These are phyloP conservation scores for Desmodesmus armatus DNA, from an alignment of 139 green algal species.

Conservation along the genomic window DNA sequence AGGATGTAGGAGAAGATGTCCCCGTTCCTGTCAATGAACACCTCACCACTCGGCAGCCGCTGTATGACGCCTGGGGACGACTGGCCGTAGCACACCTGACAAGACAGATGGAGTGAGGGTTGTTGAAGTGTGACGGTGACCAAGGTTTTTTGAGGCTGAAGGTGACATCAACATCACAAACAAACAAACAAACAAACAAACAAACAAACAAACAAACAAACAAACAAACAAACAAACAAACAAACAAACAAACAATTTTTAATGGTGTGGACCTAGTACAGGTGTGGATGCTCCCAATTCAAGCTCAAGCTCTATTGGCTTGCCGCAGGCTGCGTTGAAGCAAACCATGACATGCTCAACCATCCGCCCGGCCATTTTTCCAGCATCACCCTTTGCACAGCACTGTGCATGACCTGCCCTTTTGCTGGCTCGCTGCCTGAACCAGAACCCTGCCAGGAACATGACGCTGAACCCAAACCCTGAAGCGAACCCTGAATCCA, in stretches of 20 bases:
- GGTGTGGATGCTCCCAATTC: neutral
- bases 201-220: neutral
- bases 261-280: neutral
- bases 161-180: no score
- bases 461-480: neutral
- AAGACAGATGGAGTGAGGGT: conserved; percentile 35
- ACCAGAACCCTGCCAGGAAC: neutral
- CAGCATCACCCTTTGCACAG: neutral
- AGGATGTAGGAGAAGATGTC: conserved; percentile 50
- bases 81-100: conserved; percentile 23
- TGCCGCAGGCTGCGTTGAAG: neutral
- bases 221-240: neutral
- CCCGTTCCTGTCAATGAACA: conserved; percentile 51
- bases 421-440: neutral
- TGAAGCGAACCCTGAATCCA: neutral
- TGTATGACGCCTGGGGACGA: neutral
- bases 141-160: no score
- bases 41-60: conserved; percentile 36
- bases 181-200: neutral
- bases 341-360: neutral
- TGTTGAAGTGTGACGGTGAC: no score
- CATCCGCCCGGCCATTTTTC: neutral
- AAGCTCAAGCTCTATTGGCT: neutral
- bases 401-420: neutral
- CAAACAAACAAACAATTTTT: neutral